Evolutionary conservation across 2,329 filamentous ascomycete genomes (phyloP), one percentile per base, ranked within the genome.

Genomic region (Stenocarpella maydis): DNA sequence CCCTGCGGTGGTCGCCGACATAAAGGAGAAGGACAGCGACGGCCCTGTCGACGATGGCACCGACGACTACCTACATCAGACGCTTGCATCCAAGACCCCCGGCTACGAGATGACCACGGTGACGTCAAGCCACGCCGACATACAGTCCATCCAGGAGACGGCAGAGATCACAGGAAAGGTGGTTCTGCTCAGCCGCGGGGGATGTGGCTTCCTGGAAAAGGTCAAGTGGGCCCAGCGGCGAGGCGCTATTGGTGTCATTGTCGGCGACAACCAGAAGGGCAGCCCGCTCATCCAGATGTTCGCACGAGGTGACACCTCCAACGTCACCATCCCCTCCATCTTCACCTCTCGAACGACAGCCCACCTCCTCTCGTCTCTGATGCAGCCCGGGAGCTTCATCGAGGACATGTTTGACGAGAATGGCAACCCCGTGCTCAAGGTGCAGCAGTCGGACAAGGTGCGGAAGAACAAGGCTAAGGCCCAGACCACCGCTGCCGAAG

Each of bases 261-360:
- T 99, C 3, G 96, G 96, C 31, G 96, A 99, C 79, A 92, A 98
- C 78, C 91, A 93, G 69, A 92, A 93, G 71, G 95, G 95, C 53
- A 95, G 94, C 4, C 92, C 92, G 43, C 83, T 99, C 71, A 93
- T 98, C 63, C 96, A 97, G 75, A 99, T 99, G 96, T 98, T 97
- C 79, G 96, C 96, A n/a, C 90, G 93, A 76, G 96, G 95, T 45
- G 95, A 98, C 77, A 97, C 95, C 4, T 97, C 95, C 41, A 97
- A 98, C 76, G 88, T 98, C 73, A 94, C 94, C 0, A 98, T 99
- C 66, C 95, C 96, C 1, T 93, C 96, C 0, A 86, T 98, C 12
- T 99, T 99, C 80, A 98, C 96, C 0, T 97, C 95, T 0, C 90
- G 96, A 74, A 98, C 94, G 0, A 98, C 95, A 0, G 96, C 96